Evolutionary conservation across 2,329 filamentous ascomycete genomes (phyloP).

Genomic region (Verticillium longisporum): DNA sequence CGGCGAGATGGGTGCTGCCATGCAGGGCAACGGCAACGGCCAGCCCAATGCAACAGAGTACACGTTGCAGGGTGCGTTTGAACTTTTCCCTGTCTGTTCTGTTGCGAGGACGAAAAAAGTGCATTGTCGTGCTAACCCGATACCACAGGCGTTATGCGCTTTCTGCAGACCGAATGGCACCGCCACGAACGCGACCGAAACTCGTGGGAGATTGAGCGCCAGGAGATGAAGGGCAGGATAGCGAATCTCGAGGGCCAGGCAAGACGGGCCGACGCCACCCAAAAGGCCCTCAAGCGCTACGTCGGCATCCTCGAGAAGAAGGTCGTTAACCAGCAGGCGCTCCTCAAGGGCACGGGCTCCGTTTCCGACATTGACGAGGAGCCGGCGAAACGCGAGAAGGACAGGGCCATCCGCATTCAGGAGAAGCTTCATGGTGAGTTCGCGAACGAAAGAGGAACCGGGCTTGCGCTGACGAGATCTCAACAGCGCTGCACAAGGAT

Average conservation of each 20-base stretch:
- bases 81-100: neutral
- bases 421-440: constrained; percentile 37
- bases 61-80: constrained; percentile 44
- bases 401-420: constrained; percentile 45
- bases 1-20: constrained; percentile 27
- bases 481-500: neutral
- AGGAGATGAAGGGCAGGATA: constrained; percentile 98
- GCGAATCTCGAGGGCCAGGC: constrained; percentile 87
- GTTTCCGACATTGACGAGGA: constrained; percentile 33
- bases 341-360: constrained; percentile 51
- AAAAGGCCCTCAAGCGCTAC: constrained; percentile 85
- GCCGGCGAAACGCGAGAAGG: constrained; percentile 37
- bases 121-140: neutral
- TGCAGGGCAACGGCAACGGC: constrained; percentile 38
- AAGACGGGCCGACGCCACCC: constrained; percentile 77
- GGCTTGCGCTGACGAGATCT: neutral
- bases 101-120: neutral
- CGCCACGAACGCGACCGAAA: constrained; percentile 96
- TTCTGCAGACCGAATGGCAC: constrained; percentile 98
- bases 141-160: constrained; percentile 85
- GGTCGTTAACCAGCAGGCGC: constrained; percentile 72
- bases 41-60: constrained; percentile 56
- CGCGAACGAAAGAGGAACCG: neutral
- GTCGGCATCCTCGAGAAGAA: constrained; percentile 84
- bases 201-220: constrained; percentile 97